Percentiles rank a stretch among this genome's conserved stretches.
Evolutionary conservation across 2,329 filamentous ascomycete genomes (phyloP).

Genomic region (Exophiala sp.): DNA sequence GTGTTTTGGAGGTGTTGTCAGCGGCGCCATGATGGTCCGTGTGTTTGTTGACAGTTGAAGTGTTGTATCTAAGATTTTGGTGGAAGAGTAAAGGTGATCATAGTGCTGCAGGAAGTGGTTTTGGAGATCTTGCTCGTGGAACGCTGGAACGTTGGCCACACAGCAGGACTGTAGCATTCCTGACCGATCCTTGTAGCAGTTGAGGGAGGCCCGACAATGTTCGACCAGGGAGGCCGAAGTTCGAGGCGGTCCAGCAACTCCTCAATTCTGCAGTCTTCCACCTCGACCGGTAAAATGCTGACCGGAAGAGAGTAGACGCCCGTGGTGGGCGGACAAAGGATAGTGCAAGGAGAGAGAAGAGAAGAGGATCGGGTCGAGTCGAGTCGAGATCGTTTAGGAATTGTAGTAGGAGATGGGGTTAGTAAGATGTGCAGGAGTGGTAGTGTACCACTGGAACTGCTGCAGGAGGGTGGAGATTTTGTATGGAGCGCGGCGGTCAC

Average conservation of each 20-base stretch:
- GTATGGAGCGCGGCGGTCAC: not conserved
- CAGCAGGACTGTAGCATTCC: slow-evolving; percentile 3
- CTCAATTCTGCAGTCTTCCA: slow-evolving; percentile 11
- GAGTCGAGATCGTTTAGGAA: not conserved
- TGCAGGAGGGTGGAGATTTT: not conserved
- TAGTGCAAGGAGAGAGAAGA: not conserved
- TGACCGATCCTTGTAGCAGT: not conserved
- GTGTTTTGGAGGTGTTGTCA: slow-evolving; percentile 13
- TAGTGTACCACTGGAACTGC: not conserved
- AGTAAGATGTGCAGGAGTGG: not conserved
- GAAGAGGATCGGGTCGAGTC: not conserved
- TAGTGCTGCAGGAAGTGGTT: slow-evolving; percentile 8
- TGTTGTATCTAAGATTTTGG: slow-evolving; percentile 8
- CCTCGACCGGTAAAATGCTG: slow-evolving; percentile 7
- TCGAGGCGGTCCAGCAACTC: slow-evolving; percentile 14
- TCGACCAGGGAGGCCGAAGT: not conserved
- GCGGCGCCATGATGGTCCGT: slow-evolving; percentile 17
- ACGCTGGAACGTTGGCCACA: not conserved
- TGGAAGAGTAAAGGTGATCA: slow-evolving; percentile 9
- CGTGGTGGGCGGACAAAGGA: not conserved
- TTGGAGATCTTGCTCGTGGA: not conserved
- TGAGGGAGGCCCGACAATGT: slow-evolving; percentile 2
- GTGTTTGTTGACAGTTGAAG: slow-evolving; percentile 3
- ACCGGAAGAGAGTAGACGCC: not conserved
- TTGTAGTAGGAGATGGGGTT: not conserved